Evolutionary conservation across 306 rosid genomes (phyloP), one percentile per base, ranked within the genome.

Genomic region (Prunus armeniaca): DNA sequence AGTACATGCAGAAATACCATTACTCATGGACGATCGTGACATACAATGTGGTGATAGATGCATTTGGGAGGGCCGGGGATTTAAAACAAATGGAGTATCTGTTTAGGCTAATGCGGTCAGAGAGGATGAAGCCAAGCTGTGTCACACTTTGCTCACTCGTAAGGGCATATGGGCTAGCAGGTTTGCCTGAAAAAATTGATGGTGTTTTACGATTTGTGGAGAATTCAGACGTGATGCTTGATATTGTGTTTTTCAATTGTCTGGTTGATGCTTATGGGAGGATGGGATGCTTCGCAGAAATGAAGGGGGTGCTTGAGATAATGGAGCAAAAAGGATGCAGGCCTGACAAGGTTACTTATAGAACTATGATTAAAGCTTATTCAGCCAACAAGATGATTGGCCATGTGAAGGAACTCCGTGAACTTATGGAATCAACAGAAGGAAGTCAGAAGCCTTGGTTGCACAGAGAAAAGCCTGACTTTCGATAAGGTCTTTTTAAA

Each of bases 51-150:
- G 92, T 89, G 66, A 94, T 92, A 73, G 95, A 94, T 77, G 96
- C 97, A 61, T 94, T 94, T 81, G 98, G 98, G 72, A 89, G 89
- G 82, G 98, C 95, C 7, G 96, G 97, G 56, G 89, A 94, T 83
- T 86, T 94, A 77, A 86, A 89, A 82, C 97, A 92, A 84, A 92
- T 94, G 97, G 98, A 94, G 86, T 87, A 89, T 84, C 76, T 92
- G 72, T 92, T 94, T 73, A 88, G 96, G 80, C 87, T 94, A 67
- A 94, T 92, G 98, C 85, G 86, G 55, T 94, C 98, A 4, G 96
- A 92, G 83, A 87, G 96, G 85, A 89, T 92, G 83, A 92, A 89
- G 67, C 98, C 97, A 7, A 88, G 98, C 79, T 90, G 97, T 68
- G 97, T 94, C 46, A 94, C 97, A 38, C 88, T 94, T 34, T 92